phyloP scores from a whole-genome alignment of 208 protist genomes.

The Trypanosoma congolense region DNA sequence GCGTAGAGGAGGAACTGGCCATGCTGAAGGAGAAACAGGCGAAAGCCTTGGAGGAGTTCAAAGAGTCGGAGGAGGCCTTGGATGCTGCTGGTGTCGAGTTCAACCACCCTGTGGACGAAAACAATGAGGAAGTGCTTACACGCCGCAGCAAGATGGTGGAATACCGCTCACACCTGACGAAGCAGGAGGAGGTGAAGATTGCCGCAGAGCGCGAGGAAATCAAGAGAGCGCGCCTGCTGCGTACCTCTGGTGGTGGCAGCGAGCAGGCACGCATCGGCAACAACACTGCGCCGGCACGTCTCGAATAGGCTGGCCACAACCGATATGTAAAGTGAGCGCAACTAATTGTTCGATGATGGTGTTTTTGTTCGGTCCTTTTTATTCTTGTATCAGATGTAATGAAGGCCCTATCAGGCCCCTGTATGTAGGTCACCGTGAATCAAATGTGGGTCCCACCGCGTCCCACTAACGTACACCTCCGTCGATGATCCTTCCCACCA shows the following conservation, averaged over 20 bases:
- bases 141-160: conserved; percentile 49
- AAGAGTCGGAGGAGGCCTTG: conserved; percentile 8
- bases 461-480: too few species aligned
- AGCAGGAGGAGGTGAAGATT: conserved; percentile 62
- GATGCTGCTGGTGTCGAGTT: conserved; percentile 7
- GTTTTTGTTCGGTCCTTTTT: not conserved
- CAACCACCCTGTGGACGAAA: conserved; percentile 10
- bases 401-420: not conserved
- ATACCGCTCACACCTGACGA: conserved; percentile 63
- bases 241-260: conserved; percentile 3
- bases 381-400: conserved; percentile 5
- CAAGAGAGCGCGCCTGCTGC: conserved; percentile 5
- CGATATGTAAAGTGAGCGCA: conserved; percentile 11
- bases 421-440: conserved; percentile 1
- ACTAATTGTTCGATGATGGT: not conserved
- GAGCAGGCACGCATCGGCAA: conserved; percentile 19
- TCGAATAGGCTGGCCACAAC: conserved; percentile 14
- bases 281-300: conserved; percentile 19
- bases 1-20: conserved; percentile 52
- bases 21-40: conserved; percentile 69
- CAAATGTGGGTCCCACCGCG: not conserved
- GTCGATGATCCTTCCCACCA: too few species aligned
- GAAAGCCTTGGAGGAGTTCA: conserved; percentile 7
- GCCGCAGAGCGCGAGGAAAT: conserved; percentile 6
- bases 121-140: conserved; percentile 8